Evolutionary conservation across 2,329 filamentous ascomycete genomes (phyloP), one percentile per base, ranked within the genome.

Genomic region (Fusarium hostae): DNA sequence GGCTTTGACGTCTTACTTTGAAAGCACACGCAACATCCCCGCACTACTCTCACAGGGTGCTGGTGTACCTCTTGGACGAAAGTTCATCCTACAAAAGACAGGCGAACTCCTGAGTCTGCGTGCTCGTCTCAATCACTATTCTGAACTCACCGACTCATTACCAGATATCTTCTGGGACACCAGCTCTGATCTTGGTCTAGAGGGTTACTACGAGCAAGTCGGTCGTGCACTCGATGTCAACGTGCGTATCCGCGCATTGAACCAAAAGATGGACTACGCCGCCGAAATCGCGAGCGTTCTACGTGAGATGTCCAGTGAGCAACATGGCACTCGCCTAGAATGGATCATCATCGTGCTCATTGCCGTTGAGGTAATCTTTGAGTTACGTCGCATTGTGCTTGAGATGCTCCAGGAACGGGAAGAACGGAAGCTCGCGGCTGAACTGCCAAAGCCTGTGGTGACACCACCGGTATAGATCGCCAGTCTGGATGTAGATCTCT

Each of bases 151-250:
- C 0, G 96, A 99, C 82, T 94, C 93, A 22, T 87, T 98, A 22
- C 96, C 96, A 0, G 96, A 99, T 81, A 90, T 98, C 48, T 98
- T 99, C 83, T 99, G 96, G 96, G 96, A 99, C 80, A 92, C 89
- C 75, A 89, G 90, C 54, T 92, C 96, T 75, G 95, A 98, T 80
- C 89, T 98, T 4, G 93, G 94, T 1, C 86, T 99, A 4, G 96
- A 98, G 80, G 92, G 92, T 34, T 98, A 98, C 83, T 99, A 98
- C 81, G 95, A 97, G 74, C 93, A 96, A 80, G 94, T 98, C 43
- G 95, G 95, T 43, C 90, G 91, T 59, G 94, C 94, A 1, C 87
- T 99, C 39, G 96, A 98, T 81, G 95, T 98, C 28, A 93, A 93
- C 37, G 93, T 96, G 30, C 89, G 96, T 55, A 98, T 98, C 82